A percentile compares a stretch with the other conserved stretches of the same genome.
Evolutionary conservation across 78 protist genomes (phyloP).

Genomic region (Dictyostelium capitatum): DNA sequence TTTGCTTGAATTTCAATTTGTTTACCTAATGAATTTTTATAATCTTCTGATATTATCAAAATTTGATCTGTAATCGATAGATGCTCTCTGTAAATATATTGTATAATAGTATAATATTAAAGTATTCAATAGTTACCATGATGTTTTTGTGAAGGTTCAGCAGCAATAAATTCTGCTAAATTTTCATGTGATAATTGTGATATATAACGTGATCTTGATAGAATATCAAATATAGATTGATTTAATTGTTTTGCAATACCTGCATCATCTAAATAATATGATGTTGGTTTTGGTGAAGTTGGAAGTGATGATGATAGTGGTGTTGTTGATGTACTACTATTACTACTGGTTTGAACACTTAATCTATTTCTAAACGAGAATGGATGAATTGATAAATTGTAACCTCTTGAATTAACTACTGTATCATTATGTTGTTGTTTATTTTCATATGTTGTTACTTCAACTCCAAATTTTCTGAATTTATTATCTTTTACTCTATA

Average conservation of each 20-base stretch:
- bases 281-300: background rate
- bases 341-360: background rate
- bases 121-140: too few species aligned
- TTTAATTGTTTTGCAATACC: conserved; percentile 65
- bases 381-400: conserved; percentile 47
- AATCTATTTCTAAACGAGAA: conserved; percentile 69
- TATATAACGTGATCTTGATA: conserved; percentile 43
- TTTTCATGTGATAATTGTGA: conserved; percentile 50
- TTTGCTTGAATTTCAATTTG: conserved; percentile 43
- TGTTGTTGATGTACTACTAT: background rate
- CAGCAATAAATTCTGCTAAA: conserved; percentile 44
- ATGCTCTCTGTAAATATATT: too few species aligned
- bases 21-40: conserved; percentile 35
- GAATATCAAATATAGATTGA: conserved; percentile 66
- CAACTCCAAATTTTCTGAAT: conserved; percentile 51
- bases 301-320: background rate
- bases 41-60: conserved; percentile 57
- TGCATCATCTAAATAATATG: conserved; percentile 63
- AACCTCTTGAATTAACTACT: conserved; percentile 37
- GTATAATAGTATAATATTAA: too few species aligned
- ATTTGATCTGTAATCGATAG: conserved; percentile 76
- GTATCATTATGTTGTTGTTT: background rate
- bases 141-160: conserved; percentile 75
- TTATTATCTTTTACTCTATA: conserved; percentile 14
- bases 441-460: background rate